Percentiles rank a stretch among this genome's conserved stretches.
Evolutionary conservation across 108 stramenopile species (phyloP).

Genomic region (Epipyxis sp.): DNA sequence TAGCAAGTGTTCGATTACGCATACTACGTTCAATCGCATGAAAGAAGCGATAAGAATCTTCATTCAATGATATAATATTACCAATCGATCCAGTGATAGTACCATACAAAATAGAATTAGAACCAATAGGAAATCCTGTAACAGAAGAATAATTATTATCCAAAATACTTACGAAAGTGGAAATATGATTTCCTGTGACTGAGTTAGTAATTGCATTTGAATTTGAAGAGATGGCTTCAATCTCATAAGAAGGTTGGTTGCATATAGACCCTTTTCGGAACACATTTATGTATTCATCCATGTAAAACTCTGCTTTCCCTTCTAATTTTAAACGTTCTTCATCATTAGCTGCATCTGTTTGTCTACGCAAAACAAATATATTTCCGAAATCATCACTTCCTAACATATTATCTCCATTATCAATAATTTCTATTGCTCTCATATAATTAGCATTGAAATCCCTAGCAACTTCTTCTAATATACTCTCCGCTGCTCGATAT

Average conservation of each 20-base stretch:
- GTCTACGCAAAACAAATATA: slow-evolving; percentile 78
- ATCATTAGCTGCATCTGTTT: slow-evolving; percentile 72
- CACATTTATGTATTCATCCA: slow-evolving; percentile 92
- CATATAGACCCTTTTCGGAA: slow-evolving; percentile 82
- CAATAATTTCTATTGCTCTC: slow-evolving; percentile 84
- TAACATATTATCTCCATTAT: slow-evolving; percentile 67
- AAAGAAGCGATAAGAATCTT: slow-evolving; percentile 76
- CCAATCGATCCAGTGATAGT: slow-evolving; percentile 91
- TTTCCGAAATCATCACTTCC: slow-evolving; percentile 88
- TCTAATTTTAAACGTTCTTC: slow-evolving; percentile 81
- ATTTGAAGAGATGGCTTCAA: background rate
- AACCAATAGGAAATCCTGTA: background rate
- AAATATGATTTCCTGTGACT: background rate
- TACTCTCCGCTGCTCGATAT: slow-evolving; percentile 71
- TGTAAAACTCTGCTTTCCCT: slow-evolving; percentile 82
- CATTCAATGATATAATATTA: slow-evolving; percentile 73
- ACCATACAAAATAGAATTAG: slow-evolving; percentile 69
- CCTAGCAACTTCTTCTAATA: slow-evolving; percentile 80
- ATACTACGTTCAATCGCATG: slow-evolving; percentile 70
- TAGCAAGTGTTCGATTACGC: slow-evolving; percentile 61
- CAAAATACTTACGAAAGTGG: background rate
- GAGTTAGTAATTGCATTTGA: background rate
- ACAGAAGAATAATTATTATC: background rate
- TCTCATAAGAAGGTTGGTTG: slow-evolving; percentile 59
- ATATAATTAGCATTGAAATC: slow-evolving; percentile 93